phyloP scores from a whole-genome alignment of 345 rosid genomes.

The Populus davidiana region DNA sequence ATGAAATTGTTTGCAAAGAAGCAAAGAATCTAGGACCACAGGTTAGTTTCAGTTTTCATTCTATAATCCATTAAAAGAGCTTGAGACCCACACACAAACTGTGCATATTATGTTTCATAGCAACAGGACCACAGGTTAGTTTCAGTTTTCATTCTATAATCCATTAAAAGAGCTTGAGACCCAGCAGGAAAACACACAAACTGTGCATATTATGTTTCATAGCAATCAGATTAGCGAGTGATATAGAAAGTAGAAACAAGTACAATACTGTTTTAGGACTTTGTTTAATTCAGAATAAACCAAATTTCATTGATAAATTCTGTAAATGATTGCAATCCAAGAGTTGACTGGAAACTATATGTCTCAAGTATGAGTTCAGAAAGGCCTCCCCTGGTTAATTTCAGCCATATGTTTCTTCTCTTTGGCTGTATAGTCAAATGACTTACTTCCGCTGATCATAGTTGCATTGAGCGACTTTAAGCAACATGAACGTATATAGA shows the following conservation, averaged over 20 bases:
- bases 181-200: neutral
- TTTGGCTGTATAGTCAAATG: neutral
- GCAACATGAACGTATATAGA: neutral
- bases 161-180: neutral
- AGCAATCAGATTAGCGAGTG: neutral
- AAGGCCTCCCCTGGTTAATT: neutral
- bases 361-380: neutral
- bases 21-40: conserved; percentile 22
- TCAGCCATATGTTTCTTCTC: neutral
- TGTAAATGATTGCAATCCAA: neutral
- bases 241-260: neutral
- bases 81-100: neutral
- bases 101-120: no score
- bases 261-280: neutral
- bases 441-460: neutral
- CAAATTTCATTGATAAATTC: neutral
- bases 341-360: neutral
- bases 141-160: neutral
- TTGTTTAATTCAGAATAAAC: neutral
- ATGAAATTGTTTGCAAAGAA: conserved; percentile 54
- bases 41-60: conserved; percentile 21
- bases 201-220: neutral
- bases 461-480: neutral
- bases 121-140: conserved; percentile 29
- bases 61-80: no score